A percentile compares a stretch with the other conserved stretches of the same genome.
These are phyloP conservation scores for Vitis riparia DNA, from an alignment of 164 flowering plant genomes.

Conservation along the genomic window DNA sequence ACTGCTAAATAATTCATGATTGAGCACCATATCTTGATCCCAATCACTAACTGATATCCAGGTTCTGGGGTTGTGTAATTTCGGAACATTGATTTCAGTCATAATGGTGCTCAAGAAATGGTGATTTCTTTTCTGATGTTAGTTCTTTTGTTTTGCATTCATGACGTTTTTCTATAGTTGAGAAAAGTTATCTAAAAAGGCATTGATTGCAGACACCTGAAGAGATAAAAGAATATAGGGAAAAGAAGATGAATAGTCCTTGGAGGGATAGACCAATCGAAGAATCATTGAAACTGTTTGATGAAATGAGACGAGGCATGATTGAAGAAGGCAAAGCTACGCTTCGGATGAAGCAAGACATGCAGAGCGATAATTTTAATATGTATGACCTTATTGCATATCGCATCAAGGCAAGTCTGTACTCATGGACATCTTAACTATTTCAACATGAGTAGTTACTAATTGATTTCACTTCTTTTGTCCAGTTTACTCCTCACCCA, in stretches of 20 bases:
- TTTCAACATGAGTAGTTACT: neutral
- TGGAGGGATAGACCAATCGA: constrained; percentile 94
- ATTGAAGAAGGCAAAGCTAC: constrained; percentile 97
- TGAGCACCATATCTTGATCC: neutral
- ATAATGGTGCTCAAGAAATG: too few relatives aligned
- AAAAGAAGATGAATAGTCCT: constrained; percentile 94
- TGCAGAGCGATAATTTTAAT: constrained; percentile 95
- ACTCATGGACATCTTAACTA: neutral
- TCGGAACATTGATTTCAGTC: too few relatives aligned
- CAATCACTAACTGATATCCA: neutral
- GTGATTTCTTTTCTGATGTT: too few relatives aligned
- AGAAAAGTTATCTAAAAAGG: too few relatives aligned
- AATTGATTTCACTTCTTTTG: constrained; percentile 4
- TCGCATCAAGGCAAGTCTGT: constrained; percentile 77
- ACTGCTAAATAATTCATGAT: too few relatives aligned
- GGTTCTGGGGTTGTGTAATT: too few relatives aligned
- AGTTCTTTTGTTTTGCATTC: too few relatives aligned
- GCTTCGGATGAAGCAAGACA: constrained; percentile 97
- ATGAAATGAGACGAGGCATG: constrained; percentile 84
- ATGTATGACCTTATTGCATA: constrained; percentile 99
- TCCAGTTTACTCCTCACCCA: constrained; percentile 94
- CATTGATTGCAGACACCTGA: constrained; percentile 61
- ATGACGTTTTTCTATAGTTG: too few relatives aligned
- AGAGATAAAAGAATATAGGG: constrained; percentile 89
- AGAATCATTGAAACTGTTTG: constrained; percentile 87